These are phyloP conservation scores for Metschnikowia kofuensis DNA, from an alignment of 805 yeast genomes.

Conservation along the genomic window DNA sequence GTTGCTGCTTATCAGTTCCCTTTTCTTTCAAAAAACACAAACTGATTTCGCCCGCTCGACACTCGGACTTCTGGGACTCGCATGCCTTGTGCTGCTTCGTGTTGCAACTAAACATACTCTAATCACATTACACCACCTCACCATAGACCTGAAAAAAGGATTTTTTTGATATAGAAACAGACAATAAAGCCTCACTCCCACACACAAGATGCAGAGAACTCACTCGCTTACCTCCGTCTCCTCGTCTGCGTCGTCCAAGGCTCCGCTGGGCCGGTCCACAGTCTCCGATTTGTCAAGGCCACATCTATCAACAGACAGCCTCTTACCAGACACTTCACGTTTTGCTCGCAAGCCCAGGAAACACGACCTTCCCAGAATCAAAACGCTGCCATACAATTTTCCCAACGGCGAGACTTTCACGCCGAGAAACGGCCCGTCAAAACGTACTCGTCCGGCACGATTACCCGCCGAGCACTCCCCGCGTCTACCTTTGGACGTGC, in stretches of 20 bases:
- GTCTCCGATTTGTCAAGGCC: slow-evolving; percentile 4
- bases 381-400: slow-evolving; percentile 33
- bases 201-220: slow-evolving; percentile 10
- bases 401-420: slow-evolving; percentile 56
- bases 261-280: slow-evolving; percentile 4
- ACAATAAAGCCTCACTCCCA: too few relatives aligned
- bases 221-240: slow-evolving; percentile 13
- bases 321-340: slow-evolving; percentile 36
- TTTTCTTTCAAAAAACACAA: too few relatives aligned
- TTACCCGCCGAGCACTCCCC: slow-evolving; percentile 10
- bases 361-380: slow-evolving; percentile 12
- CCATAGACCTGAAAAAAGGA: not conserved
- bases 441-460: slow-evolving; percentile 38
- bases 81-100: too few relatives aligned
- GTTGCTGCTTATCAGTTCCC: too few relatives aligned
- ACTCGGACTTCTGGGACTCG: too few relatives aligned
- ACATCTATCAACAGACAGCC: slow-evolving; percentile 34
- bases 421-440: slow-evolving; percentile 43
- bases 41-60: too few relatives aligned
- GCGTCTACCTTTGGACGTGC: not conserved
- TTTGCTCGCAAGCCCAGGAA: slow-evolving; percentile 39
- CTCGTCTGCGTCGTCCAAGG: not conserved
- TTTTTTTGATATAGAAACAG: too few relatives aligned
- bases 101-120: too few relatives aligned
- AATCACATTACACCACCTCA: too few relatives aligned